Evolutionary conservation across 179 eudicot species (phyloP), one percentile per base, ranked within the genome.

Genomic region (Heliamphora pulchella): DNA sequence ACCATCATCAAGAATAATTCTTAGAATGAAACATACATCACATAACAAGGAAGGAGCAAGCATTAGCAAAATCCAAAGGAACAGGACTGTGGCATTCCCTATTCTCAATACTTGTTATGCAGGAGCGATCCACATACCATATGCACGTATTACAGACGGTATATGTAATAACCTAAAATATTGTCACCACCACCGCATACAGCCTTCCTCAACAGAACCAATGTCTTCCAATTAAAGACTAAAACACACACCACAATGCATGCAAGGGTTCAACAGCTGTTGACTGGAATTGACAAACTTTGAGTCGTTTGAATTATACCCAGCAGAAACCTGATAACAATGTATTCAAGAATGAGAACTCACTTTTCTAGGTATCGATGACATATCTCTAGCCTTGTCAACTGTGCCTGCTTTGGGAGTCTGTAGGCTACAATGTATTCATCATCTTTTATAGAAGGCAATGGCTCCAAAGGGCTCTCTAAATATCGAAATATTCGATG

Each of bases 401-500:
- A 74, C 46, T 92, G 88, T 39, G 75, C 75, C 51, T 47, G 85
- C 67, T 80, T 89, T 5, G 97, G 92, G 81, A 91, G 87, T 51
- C 97, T 89, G 84, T 92, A 96, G 43, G 97, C 98, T 77, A 96
- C 95, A 81, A 96, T 92, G 73, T 80, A 87, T 43, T 96, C 99
- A 81, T 92, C 93, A 82, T 96, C 99, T 85, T 90, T 92, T 59
- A 96, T 90, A 41, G 92, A 83, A 80, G 85, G 81, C 83, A 96
- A 81, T 5, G 88, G 76, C 74, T 94, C 96, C 81, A 86, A 75
- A 78, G 91, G 89, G 77, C 20, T 79, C 53, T 96, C 97, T 74
- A 96, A 81, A 84, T 88, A 91, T 41, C 90, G 91, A 78, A 82
- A 90, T 75, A 94, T 86, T 74, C 86, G 84, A 85, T 89, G 91